Percentiles rank a stretch among this genome's conserved stretches.
These are phyloP conservation scores for Aureobasidium subglaciale DNA, from an alignment of 2,329 filamentous ascomycete genomes.

Conservation along the genomic window DNA sequence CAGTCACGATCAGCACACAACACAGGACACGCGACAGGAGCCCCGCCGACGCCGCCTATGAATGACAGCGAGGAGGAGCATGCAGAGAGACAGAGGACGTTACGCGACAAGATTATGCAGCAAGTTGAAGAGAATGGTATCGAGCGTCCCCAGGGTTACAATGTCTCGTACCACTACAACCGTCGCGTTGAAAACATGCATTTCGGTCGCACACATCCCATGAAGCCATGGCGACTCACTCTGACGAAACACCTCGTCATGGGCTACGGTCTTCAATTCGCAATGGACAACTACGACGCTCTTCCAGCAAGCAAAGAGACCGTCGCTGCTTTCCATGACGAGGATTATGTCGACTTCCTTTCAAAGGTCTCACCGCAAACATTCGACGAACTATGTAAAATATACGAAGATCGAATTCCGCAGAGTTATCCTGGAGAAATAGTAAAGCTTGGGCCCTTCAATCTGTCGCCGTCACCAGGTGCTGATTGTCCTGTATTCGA, in stretches of 20 bases:
- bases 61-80: constrained; percentile 47
- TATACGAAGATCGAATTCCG: constrained; percentile 36
- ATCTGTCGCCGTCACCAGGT: constrained; percentile 54
- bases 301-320: constrained; percentile 82
- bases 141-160: constrained; percentile 74
- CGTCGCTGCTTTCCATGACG: constrained; percentile 76
- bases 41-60: constrained; percentile 32
- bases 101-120: constrained; percentile 47
- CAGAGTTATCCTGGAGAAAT: constrained; percentile 39
- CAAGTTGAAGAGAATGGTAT: constrained; percentile 59
- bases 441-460: constrained; percentile 56
- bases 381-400: constrained; percentile 47
- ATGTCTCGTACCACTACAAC: constrained; percentile 92
- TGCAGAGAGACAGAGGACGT: constrained; percentile 29
- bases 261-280: constrained; percentile 90
- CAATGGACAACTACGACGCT: constrained; percentile 90
- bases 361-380: constrained; percentile 27
- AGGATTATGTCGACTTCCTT: constrained; percentile 89
- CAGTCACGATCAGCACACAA: neutral
- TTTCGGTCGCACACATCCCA: constrained; percentile 93
- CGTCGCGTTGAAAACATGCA: constrained; percentile 93
- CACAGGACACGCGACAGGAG: constrained; percentile 6
- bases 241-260: constrained; percentile 92
- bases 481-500: constrained; percentile 97
- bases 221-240: constrained; percentile 97